These are phyloP conservation scores for Phlebiopsis gigantea DNA, from an alignment of 768 basidiomycete genomes.

Conservation along the genomic window DNA sequence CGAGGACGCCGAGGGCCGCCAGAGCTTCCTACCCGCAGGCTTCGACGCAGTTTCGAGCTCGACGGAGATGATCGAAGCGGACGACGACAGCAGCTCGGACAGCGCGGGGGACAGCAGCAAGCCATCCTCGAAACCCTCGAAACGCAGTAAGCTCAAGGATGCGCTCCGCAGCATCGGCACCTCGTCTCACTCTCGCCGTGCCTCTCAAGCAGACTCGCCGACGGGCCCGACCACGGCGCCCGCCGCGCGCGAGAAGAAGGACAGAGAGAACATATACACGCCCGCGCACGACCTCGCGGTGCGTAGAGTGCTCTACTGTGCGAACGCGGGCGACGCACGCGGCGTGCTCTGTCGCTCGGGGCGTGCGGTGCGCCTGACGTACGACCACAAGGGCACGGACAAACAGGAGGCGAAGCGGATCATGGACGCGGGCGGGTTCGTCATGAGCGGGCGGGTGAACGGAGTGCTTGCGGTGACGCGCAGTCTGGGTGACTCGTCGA, in stretches of 20 bases:
- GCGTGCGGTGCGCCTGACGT: conserved; percentile 87
- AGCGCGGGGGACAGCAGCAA: conserved; percentile 14
- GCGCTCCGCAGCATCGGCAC: conserved; percentile 43
- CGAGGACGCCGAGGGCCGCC: conserved; percentile 73
- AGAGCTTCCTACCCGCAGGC: conserved; percentile 49
- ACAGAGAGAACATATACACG: conserved; percentile 9
- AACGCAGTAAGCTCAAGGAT: conserved; percentile 35
- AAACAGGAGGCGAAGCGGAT: conserved; percentile 97
- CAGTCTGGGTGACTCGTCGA: conserved; percentile 92
- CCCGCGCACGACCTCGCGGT: conserved; percentile 28
- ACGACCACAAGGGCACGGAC: conserved; percentile 98
- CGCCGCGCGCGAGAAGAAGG: conserved; percentile 10
- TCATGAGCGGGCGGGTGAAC: conserved; percentile 97
- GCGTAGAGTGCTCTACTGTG: conserved; percentile 84
- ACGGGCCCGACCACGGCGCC: background rate
- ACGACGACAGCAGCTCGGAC: conserved; percentile 38
- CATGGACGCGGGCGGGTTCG: conserved; percentile 96
- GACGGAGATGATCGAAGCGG: conserved; percentile 21
- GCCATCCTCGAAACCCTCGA: conserved; percentile 7
- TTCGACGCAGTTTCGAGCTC: conserved; percentile 16
- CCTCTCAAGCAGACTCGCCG: conserved; percentile 14
- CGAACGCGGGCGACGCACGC: conserved; percentile 95
- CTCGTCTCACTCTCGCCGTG: conserved; percentile 12
- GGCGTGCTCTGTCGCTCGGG: conserved; percentile 91
- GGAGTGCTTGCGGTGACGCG: conserved; percentile 96